Conservation (phyloP, 1,284 basidiomycete genomes). For the Filobasidium uniguttulatum region DNA sequence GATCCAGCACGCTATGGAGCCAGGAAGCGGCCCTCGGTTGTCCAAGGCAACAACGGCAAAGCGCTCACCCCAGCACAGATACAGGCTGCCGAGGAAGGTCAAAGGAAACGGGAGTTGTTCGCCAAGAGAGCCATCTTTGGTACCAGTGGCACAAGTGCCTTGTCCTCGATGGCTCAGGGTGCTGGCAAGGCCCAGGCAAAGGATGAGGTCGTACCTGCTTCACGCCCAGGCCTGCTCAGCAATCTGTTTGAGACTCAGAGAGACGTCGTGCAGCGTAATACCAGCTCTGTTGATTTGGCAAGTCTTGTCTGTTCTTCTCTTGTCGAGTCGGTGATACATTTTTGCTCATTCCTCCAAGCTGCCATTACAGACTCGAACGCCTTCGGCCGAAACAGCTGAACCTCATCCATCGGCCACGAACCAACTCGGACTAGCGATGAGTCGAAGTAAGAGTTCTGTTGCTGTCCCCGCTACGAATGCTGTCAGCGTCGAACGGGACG, state of each 20-base stretch:
- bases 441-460: constrained; percentile 13
- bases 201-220: neutral
- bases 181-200: neutral
- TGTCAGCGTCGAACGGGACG: constrained; percentile 9
- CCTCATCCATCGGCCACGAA: neutral
- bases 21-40: neutral
- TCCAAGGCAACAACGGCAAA: constrained; percentile 1
- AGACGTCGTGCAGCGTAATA: constrained; percentile 11
- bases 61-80: neutral
- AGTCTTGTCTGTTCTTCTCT: too few relatives aligned
- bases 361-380: neutral
- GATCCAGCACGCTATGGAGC: neutral
- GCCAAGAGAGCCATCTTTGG: constrained; percentile 16
- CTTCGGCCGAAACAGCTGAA: constrained; percentile 1
- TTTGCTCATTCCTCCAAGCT: neutral
- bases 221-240: constrained; percentile 9
- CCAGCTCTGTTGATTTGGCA: constrained; percentile 12
- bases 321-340: neutral
- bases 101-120: constrained; percentile 15
- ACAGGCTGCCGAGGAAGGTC: constrained; percentile 13
- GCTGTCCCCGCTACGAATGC: constrained; percentile 14
- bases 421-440: constrained; percentile 2
- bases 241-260: constrained; percentile 15
- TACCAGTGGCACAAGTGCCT: constrained; percentile 2
- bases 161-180: neutral